phyloP scores from a whole-genome alignment of 345 rosid species.

The Linum lewisii region DNA sequence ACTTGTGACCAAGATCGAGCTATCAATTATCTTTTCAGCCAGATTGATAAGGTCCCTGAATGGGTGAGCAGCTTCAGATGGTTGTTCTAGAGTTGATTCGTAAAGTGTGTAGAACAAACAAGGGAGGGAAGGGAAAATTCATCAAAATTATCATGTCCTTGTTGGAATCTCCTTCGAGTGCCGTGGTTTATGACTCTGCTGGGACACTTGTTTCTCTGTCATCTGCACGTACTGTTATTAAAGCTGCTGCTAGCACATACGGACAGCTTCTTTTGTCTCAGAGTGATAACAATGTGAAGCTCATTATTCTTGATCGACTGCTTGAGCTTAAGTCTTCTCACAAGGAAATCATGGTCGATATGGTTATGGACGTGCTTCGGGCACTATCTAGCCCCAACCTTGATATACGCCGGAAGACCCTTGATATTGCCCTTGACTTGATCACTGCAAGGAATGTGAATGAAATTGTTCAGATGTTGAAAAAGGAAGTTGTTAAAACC shows the following conservation, averaged over 20 bases:
- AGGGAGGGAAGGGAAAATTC: constrained; percentile 59
- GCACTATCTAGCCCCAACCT: constrained; percentile 86
- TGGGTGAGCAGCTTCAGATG: constrained; percentile 72
- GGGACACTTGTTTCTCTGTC: constrained; percentile 78
- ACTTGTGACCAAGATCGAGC: constrained; percentile 65
- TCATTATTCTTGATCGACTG: constrained; percentile 75
- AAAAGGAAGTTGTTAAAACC: constrained; percentile 88
- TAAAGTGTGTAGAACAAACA: constrained; percentile 59
- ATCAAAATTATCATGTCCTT: constrained; percentile 62
- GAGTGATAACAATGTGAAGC: constrained; percentile 87
- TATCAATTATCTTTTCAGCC: constrained; percentile 46
- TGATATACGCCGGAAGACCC: constrained; percentile 75
- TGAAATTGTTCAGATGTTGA: constrained; percentile 68
- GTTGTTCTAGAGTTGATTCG: constrained; percentile 68
- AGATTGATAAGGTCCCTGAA: constrained; percentile 58
- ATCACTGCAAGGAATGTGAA: constrained; percentile 68
- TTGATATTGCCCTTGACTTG: constrained; percentile 77
- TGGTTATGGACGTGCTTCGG: constrained; percentile 85
- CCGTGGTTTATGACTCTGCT: constrained; percentile 67
- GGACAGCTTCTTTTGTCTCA: constrained; percentile 76
- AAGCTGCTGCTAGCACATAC: constrained; percentile 78
- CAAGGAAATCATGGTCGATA: constrained; percentile 73
- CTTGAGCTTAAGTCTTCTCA: constrained; percentile 61
- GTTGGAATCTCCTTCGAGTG: constrained; percentile 61
- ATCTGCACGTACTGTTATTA: constrained; percentile 79